phyloP scores from a whole-genome alignment of 2,329 filamentous ascomycete genomes.

The Ceratocystis cacaofunesta region DNA sequence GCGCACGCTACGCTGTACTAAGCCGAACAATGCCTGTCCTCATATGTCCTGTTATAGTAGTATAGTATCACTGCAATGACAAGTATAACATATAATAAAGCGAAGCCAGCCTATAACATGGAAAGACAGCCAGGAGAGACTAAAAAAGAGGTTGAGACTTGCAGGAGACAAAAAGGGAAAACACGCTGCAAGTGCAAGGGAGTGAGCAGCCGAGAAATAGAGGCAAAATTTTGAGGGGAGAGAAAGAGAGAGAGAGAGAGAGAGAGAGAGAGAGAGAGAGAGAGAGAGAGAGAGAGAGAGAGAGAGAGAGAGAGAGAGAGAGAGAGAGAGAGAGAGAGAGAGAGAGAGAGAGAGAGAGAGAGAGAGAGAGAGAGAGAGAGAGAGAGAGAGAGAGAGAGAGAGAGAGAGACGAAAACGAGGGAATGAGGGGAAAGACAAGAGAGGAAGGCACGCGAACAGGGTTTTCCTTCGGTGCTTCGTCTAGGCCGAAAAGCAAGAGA shows the following conservation, averaged over 20 bases:
- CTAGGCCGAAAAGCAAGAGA: neutral
- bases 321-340: neutral
- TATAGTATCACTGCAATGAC: neutral
- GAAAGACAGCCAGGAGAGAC: constrained; percentile 14
- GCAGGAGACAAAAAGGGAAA: neutral
- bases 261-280: neutral
- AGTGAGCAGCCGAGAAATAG: neutral
- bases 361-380: neutral
- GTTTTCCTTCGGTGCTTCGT: neutral
- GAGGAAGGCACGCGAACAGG: neutral
- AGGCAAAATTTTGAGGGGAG: neutral
- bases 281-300: neutral
- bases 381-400: neutral
- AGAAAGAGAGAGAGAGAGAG: constrained; percentile 4
- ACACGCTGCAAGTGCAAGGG: no score
- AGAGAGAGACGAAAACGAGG: neutral
- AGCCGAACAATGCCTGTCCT: constrained; percentile 1
- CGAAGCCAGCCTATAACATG: constrained; percentile 9
- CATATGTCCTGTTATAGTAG: constrained; percentile 1
- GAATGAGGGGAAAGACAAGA: neutral
- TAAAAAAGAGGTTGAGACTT: constrained; percentile 11
- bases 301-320: constrained; percentile 3
- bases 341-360: neutral
- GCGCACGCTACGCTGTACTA: neutral
- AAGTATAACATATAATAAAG: neutral